Percentiles rank a stretch among this genome's conserved stretches.
These are phyloP conservation scores for Ziziphus jujuba DNA, from an alignment of 306 rosid species.

Conservation along the genomic window DNA sequence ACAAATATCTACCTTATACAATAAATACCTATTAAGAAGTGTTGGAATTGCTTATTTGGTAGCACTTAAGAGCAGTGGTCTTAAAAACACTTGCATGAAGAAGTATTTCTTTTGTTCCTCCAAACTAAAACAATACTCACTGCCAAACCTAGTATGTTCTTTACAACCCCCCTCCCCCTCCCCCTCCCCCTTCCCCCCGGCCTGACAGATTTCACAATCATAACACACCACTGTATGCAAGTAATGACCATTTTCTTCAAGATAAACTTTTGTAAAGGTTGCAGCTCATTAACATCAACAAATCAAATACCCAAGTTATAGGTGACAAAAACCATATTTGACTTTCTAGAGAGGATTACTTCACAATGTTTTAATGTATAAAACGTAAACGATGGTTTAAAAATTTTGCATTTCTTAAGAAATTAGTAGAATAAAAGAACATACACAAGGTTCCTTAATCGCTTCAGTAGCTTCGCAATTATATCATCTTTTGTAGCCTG, in stretches of 20 bases:
- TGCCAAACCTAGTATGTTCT: too few species aligned
- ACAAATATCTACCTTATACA: background rate
- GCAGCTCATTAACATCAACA: background rate
- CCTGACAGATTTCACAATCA: too few species aligned
- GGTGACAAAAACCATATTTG: background rate
- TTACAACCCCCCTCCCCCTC: too few species aligned
- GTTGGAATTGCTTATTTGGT: too few species aligned
- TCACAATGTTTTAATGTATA: background rate
- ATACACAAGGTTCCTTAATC: constrained; percentile 44
- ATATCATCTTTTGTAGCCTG: constrained; percentile 35
- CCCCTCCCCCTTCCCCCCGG: too few species aligned
- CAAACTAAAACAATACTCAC: too few species aligned
- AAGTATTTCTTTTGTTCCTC: too few species aligned
- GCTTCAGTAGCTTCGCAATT: constrained; percentile 35
- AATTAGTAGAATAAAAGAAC: constrained; percentile 5
- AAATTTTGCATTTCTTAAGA: background rate
- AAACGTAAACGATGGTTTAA: background rate
- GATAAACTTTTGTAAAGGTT: background rate
- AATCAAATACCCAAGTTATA: background rate
- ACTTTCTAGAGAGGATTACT: background rate
- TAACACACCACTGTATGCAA: too few species aligned
- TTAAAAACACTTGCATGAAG: too few species aligned
- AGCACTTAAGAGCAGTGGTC: too few species aligned
- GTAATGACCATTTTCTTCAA: too few species aligned
- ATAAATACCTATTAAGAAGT: too few species aligned